phyloP scores from a whole-genome alignment of 371 early-diverging fungal species.

The Syncephalastrum sp. region DNA sequence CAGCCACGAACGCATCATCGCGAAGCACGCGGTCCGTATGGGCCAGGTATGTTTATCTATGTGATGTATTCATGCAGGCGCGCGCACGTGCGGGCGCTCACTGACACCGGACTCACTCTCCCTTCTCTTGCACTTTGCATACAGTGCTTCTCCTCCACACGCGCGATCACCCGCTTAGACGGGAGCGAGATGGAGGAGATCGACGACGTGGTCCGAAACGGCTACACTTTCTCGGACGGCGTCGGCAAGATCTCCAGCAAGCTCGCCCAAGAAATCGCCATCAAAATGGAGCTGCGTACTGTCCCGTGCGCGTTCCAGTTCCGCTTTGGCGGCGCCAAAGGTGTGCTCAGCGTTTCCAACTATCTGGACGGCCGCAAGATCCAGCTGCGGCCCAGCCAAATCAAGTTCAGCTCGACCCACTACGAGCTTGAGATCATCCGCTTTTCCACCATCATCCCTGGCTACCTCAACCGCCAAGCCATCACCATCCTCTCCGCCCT shows the following conservation, averaged over 20 bases:
- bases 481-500: conserved; percentile 67
- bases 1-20: conserved; percentile 62
- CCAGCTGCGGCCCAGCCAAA: conserved; percentile 66
- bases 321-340: conserved; percentile 82
- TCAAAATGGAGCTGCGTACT: conserved; percentile 43
- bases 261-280: conserved; percentile 55
- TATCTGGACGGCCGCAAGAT: conserved; percentile 26
- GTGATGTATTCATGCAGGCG: neutral
- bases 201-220: conserved; percentile 55
- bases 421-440: conserved; percentile 64
- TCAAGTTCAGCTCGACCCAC: conserved; percentile 66
- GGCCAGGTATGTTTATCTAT: conserved; percentile 49
- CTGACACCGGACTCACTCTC: neutral
- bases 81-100: neutral
- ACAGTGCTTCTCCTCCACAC: conserved; percentile 68
- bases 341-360: conserved; percentile 53
- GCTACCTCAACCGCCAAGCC: conserved; percentile 74
- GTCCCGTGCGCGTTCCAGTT: conserved; percentile 80
- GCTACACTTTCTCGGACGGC: conserved; percentile 80
- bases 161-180: conserved; percentile 41
- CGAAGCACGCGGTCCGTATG: conserved; percentile 74
- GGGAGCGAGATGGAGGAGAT: conserved; percentile 43
- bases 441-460: conserved; percentile 52
- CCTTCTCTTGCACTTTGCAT: neutral
- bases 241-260: conserved; percentile 68